Base-by-base conservation (phyloP, 2,329 filamentous ascomycete genomes). In the Aspergillus amoenus region DNA sequence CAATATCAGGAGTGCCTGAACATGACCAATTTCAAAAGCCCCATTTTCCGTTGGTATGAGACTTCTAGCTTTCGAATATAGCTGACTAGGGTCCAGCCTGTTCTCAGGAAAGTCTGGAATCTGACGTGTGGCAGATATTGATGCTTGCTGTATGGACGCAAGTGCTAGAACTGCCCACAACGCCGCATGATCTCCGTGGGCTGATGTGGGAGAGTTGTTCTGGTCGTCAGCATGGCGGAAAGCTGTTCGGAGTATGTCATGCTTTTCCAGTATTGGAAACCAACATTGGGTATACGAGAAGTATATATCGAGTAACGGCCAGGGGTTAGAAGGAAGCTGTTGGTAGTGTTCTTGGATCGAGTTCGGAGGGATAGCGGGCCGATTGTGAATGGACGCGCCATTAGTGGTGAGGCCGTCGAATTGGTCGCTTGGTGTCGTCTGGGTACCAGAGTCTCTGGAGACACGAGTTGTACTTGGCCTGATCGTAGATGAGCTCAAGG, bases 211-310 rank as follows among this genome's bases (percentile, higher is more conserved):
- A 3, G 68, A 63, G 22, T 67, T 50, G 17, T 58, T 61, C 12
- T 63, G 64, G 34, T 66, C 64, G 59, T 72, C 67, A 13, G 65
- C 64, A 27, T 72, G 69, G 34, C 67, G 69, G 39, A 70, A 73
- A 13, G 70, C 70, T 32, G 83, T 84, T 24, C 81, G 81, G 30
- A 88, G 75, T 4, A 90, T 76, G 42, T 82, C 80, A 48, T 88
- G 82, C 60, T 86, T 88, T 61, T 91, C 86, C 11, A 88, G 78
- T 24, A 93, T 85, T 0, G 89, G 89, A 24, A 93, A 80, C 89
- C 89, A 93, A 52, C 83, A 85, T 68, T 92, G 88, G 0, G 87
- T 90, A 64, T 90, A 90, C 1, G 88, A 84, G 58, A 90, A 89
- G 68, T 91, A 92, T 4, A 88, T 80, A 62, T 91, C 87, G 40